These are phyloP conservation scores for Hypoxylon perforatum DNA, from an alignment of 495 filamentous ascomycete genomes.

Conservation along the genomic window DNA sequence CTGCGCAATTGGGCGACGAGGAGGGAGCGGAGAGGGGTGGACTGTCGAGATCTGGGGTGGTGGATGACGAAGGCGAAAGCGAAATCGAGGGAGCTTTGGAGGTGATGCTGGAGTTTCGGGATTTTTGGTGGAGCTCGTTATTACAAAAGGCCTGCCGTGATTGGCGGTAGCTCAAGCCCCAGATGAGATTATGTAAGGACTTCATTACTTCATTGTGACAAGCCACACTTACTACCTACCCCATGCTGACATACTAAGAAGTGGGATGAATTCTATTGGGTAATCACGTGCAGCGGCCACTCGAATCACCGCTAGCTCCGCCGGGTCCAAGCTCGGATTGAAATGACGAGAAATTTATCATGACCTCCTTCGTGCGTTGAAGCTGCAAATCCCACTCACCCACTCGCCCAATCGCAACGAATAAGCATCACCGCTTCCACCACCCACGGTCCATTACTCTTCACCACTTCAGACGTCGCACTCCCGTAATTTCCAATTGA, in stretches of 20 bases:
- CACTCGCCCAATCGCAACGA: conserved; percentile 2
- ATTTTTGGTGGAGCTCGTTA: conserved; percentile 46
- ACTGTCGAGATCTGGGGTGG: conserved; percentile 27
- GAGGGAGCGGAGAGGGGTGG: conserved; percentile 27
- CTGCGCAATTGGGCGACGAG: conserved; percentile 40
- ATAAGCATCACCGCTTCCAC: conserved; percentile 4
- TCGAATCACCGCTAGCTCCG: conserved; percentile 41
- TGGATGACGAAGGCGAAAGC: conserved; percentile 23
- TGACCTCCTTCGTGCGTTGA: conserved; percentile 11
- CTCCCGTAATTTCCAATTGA: conserved; percentile 35
- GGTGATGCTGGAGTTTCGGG: conserved; percentile 42
- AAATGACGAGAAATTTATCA: conserved; percentile 46
- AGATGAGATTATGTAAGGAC: conserved; percentile 10
- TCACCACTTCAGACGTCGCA: neutral
- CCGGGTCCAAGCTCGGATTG: conserved; percentile 36
- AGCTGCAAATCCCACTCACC: conserved; percentile 11
- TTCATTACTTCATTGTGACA: conserved; percentile 22
- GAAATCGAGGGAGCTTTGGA: conserved; percentile 23
- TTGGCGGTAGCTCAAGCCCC: conserved; percentile 34
- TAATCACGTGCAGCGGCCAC: conserved; percentile 17
- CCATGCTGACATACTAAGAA: no score
- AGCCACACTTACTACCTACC: no score
- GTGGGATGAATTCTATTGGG: neutral
- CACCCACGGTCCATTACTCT: neutral
- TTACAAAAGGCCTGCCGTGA: conserved; percentile 46